These are phyloP conservation scores for Gaultheria prostrata DNA, from an alignment of 148 eudicot genomes.

Conservation along the genomic window DNA sequence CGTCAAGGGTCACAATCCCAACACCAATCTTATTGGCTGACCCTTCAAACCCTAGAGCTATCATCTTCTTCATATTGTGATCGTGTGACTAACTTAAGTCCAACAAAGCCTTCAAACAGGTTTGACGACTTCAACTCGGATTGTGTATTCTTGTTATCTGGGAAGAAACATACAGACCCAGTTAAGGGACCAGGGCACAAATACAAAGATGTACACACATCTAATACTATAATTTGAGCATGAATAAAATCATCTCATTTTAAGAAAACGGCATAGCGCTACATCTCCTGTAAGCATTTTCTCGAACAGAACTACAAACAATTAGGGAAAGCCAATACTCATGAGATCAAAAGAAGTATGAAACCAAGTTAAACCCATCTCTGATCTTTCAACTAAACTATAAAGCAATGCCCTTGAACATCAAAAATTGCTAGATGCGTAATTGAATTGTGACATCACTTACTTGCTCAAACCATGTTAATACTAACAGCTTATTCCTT, in stretches of 20 bases:
- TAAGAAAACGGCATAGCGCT: neutral
- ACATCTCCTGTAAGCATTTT: too few species aligned
- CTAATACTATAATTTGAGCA: neutral
- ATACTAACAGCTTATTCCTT: too few species aligned
- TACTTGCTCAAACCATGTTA: too few species aligned
- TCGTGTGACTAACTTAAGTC: neutral
- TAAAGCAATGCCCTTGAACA: too few species aligned
- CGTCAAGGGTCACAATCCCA: conserved; percentile 83
- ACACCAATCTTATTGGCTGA: conserved; percentile 94
- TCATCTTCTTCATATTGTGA: conserved; percentile 49
- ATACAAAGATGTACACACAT: neutral
- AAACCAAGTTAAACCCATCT: too few species aligned
- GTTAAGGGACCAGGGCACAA: neutral
- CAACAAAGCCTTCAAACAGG: neutral
- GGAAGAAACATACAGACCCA: neutral
- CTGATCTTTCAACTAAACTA: too few species aligned
- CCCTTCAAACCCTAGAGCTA: conserved; percentile 92
- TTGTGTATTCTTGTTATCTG: neutral
- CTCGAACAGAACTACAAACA: too few species aligned
- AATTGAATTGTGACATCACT: too few species aligned
- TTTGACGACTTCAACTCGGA: neutral
- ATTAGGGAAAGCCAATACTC: too few species aligned
- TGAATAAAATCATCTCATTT: neutral
- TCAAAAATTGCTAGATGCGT: too few species aligned
- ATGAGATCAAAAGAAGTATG: too few species aligned